Conservation (phyloP, 306 rosid genomes). For the Dicorynia guianensis region DNA sequence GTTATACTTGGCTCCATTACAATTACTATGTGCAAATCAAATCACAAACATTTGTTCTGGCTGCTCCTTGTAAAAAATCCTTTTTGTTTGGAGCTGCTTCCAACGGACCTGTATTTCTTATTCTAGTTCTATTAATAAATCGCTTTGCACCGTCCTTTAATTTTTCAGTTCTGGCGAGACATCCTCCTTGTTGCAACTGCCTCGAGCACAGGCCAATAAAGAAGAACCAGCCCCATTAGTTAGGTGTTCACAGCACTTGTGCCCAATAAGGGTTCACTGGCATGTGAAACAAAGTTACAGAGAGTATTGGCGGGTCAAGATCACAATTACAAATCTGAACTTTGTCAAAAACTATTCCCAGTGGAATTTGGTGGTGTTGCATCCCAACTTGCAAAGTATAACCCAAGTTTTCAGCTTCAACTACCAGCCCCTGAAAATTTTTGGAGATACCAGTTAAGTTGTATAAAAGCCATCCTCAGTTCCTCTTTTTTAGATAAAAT, state of each 20-base stretch:
- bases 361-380: slow-evolving; percentile 77
- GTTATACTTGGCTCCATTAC: background rate
- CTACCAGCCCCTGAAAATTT: slow-evolving; percentile 56
- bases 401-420: slow-evolving; percentile 85
- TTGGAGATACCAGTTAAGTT: slow-evolving; percentile 70
- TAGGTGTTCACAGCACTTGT: slow-evolving; percentile 77
- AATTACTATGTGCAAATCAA: background rate
- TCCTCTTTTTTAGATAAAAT: background rate
- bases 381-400: slow-evolving; percentile 69
- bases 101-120: background rate
- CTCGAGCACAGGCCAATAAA: slow-evolving; percentile 19
- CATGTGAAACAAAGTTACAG: slow-evolving; percentile 79
- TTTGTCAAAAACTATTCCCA: slow-evolving; percentile 72
- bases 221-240: slow-evolving; percentile 45
- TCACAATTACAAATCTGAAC: slow-evolving; percentile 75
- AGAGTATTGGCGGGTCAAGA: slow-evolving; percentile 82
- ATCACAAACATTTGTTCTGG: background rate
- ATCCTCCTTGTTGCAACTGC: slow-evolving; percentile 54
- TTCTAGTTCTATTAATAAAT: background rate
- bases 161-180: slow-evolving; percentile 54
- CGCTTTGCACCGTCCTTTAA: slow-evolving; percentile 2
- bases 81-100: background rate
- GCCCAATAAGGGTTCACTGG: slow-evolving; percentile 87
- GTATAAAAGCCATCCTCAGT: background rate
- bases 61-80: background rate